These are phyloP conservation scores for Viola odorata DNA, from an alignment of 345 rosid genomes.

Conservation along the genomic window DNA sequence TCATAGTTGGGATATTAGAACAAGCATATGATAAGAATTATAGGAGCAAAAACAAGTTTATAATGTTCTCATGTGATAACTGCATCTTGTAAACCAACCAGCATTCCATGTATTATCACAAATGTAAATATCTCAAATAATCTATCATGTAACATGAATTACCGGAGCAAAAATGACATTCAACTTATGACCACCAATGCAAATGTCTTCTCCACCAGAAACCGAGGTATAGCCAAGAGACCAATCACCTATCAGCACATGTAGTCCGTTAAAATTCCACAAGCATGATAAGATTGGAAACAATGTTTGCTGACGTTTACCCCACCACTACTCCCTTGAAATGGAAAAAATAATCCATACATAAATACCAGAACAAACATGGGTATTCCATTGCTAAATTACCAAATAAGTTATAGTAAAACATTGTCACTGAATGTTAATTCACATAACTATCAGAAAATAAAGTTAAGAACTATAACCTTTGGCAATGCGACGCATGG, in stretches of 20 bases:
- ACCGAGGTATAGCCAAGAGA: constrained; percentile 56
- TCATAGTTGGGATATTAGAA: no score
- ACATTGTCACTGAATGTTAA: no score
- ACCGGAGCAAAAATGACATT: constrained; percentile 72
- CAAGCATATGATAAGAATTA: no score
- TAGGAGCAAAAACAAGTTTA: no score
- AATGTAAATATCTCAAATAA: not conserved
- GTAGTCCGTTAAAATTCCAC: constrained; percentile 14
- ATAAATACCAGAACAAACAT: not conserved
- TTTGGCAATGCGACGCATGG: constrained; percentile 58
- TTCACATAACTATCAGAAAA: not conserved
- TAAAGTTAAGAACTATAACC: constrained; percentile 25
- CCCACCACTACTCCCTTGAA: no score
- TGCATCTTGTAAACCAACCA: no score
- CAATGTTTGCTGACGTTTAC: not conserved
- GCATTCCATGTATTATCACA: not conserved
- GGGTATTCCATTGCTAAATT: not conserved
- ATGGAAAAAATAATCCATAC: not conserved
- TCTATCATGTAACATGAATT: constrained; percentile 6
- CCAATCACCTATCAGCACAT: constrained; percentile 56
- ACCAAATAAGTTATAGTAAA: not conserved
- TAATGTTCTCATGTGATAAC: no score
- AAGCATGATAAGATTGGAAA: constrained; percentile 3
- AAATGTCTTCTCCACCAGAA: constrained; percentile 71
- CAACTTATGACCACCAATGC: constrained; percentile 69